Base-by-base conservation (phyloP, 2,329 filamentous ascomycete species). In the Elsinoe ampelina region DNA sequence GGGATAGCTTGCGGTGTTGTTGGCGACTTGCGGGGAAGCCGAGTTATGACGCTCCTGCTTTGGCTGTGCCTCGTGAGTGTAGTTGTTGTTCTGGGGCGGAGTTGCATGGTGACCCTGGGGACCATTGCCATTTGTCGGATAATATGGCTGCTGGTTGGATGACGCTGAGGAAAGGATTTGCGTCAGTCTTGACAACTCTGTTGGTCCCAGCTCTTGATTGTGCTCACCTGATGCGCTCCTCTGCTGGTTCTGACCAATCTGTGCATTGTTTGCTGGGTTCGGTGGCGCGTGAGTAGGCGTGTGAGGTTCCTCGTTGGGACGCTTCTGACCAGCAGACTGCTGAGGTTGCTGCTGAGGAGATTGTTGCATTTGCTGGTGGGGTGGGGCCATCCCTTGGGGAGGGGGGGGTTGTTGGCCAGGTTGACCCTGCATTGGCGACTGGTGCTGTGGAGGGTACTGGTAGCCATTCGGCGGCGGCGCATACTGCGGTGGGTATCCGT, bases 231-330 rank as follows among this genome's bases (percentile, higher is more conserved):
- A 56, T 19, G 39, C 54, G 22, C 54, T 56, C 42, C 51, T 57
- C 39, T 62, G 60, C 65, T 62, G 55, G 66, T 19, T 32, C 12
- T 54, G 61, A 20, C 69, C 64, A 61, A 69, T 65, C 62, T 73
- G 71, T 64, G 71, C 69, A 59, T 69, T 69, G 61, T 69, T 64
- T 61, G 70, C 74, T 42, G 70, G 75, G 63, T 74, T 73, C 57
- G 75, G 75, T 58, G 75, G 75, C 52, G 75, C 73, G 60, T 76
- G 67, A 45, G 75, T 77, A 26, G 75, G 75, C 58, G 75, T 77
- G 61, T 77, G 75, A 64, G 75, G 75, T 68, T 77, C 75, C 41
- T 74, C 70, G 58, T 70, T 71, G 26, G 70, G 66, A 61, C 75
- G 74, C 70, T 77, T 78, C 65, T 70, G 71, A 63, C 72, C 68